Evolutionary conservation across 306 rosid genomes (phyloP), one percentile per base, ranked within the genome.

Genomic region (Inga oerstediana): DNA sequence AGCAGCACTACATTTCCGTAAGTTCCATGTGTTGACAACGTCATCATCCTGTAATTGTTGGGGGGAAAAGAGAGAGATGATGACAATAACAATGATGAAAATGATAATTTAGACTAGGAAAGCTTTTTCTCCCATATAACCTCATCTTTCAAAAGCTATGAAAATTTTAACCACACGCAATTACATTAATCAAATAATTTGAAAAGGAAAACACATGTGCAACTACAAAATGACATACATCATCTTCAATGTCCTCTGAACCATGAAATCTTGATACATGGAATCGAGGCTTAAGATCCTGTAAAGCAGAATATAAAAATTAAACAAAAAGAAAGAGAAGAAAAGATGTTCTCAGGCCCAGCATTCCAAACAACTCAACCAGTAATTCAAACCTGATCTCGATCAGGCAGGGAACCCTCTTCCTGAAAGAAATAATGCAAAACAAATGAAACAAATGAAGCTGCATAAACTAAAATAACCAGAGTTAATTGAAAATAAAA

Each of bases 1-100:
- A 69, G 99, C 99, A 3, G 99, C 99, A 82, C 99, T 97, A 92
- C 99, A 97, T 88, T 97, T 97, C 84, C 99, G 94, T 83, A 97
- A 89, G 86, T 94, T 97, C 99, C 99, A 97, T 17, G 89, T 90
- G 87, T 93, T 94, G 66, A 94, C 98, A 86, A 94, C 93, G 72
- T 94, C 97, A 39, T 94, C 99, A 49, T 97, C 99, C 99, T 97
- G 91, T 81, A 81, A 87, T 83, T 76, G 81, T 24, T 49, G 37
- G 44, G 71, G 35, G 37, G 61, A 35, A 22, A 17, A 22, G 30
- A 70, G 13, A n/a, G 66, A 22, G 7, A 59, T 22, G 34, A 59
- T 59, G 66, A 59, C 32, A 68, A 34, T 11, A 8, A 30, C 39
- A 80, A 37, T 16, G 17, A 34, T 8, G 6, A 30, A 30, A 80